Evolutionary conservation across 371 early-diverging fungal genomes (phyloP).

Genomic region (Mucor saturninus): DNA sequence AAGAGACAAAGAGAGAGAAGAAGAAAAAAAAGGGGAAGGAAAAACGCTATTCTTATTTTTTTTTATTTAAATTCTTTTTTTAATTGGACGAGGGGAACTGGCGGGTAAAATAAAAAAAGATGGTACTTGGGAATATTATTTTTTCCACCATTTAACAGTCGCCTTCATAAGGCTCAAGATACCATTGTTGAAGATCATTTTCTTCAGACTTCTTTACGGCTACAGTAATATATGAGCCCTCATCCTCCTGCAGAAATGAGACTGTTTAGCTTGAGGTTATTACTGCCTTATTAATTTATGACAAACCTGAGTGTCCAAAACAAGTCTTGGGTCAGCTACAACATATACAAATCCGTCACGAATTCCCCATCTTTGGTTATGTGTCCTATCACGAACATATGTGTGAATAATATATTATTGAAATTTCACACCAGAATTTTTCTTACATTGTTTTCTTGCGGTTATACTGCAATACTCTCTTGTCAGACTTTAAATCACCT

Average conservation of each 20-base stretch:
- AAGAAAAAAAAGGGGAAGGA: background rate
- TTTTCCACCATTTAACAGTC: background rate
- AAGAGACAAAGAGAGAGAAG: constrained; percentile 5
- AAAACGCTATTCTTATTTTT: constrained; percentile 1
- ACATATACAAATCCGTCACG: constrained; percentile 49
- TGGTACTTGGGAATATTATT: constrained; percentile 19
- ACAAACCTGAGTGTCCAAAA: constrained; percentile 39
- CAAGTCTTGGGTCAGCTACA: constrained; percentile 48
- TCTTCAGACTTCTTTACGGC: constrained; percentile 35
- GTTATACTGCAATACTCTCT: constrained; percentile 37
- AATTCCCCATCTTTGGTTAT: constrained; percentile 51
- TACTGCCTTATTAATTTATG: constrained; percentile 2
- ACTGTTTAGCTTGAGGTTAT: background rate
- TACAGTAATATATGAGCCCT: constrained; percentile 29
- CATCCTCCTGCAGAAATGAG: constrained; percentile 12
- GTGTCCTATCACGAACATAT: constrained; percentile 29
- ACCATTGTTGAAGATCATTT: constrained; percentile 44
- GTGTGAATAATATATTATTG: constrained; percentile 1
- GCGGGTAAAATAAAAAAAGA: constrained; percentile 16
- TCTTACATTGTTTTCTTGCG: constrained; percentile 50
- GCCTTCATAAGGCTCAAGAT: constrained; percentile 33
- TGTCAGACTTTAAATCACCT: constrained; percentile 44
- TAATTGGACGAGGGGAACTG: constrained; percentile 22
- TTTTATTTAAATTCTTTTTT: constrained; percentile 17
- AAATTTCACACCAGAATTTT: background rate